phyloP scores from a whole-genome alignment of 352 stramenopile species.

The Phytophthora lateralis region DNA sequence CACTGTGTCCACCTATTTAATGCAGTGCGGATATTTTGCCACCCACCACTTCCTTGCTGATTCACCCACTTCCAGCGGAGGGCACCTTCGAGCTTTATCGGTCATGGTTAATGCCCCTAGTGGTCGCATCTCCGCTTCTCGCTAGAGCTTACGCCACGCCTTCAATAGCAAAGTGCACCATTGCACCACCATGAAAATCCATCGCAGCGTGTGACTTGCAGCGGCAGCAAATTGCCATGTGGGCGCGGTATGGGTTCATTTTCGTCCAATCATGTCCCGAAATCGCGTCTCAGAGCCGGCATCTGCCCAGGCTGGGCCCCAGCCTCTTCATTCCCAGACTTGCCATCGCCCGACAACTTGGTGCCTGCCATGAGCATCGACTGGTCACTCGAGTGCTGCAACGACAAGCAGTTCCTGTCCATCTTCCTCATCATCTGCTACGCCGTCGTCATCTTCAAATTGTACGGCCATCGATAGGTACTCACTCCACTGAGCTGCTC shows the following conservation, averaged over 20 bases:
- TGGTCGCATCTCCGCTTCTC: neutral
- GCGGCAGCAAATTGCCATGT: neutral
- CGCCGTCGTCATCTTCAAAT: constrained; percentile 86
- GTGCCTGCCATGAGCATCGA: constrained; percentile 41
- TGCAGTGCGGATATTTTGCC: neutral
- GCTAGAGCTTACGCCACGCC: neutral
- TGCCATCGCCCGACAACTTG: constrained; percentile 2
- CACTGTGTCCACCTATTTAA: neutral
- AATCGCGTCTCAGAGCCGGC: constrained; percentile 8
- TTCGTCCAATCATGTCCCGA: constrained; percentile 27
- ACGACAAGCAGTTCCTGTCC: constrained; percentile 84
- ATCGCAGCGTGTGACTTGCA: constrained; percentile 20
- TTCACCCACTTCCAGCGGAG: neutral
- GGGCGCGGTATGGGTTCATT: constrained; percentile 9
- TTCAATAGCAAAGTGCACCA: neutral
- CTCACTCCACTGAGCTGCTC: neutral
- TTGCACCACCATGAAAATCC: neutral
- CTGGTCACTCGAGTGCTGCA: constrained; percentile 85
- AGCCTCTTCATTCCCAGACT: constrained; percentile 25
- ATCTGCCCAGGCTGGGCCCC: no score
- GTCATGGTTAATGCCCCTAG: no score
- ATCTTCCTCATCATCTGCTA: constrained; percentile 91
- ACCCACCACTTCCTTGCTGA: neutral
- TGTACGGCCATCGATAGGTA: constrained; percentile 41
- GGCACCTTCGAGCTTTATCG: no score